Base-by-base conservation (phyloP, 129 eudicot genomes). In the Arctium minus region DNA sequence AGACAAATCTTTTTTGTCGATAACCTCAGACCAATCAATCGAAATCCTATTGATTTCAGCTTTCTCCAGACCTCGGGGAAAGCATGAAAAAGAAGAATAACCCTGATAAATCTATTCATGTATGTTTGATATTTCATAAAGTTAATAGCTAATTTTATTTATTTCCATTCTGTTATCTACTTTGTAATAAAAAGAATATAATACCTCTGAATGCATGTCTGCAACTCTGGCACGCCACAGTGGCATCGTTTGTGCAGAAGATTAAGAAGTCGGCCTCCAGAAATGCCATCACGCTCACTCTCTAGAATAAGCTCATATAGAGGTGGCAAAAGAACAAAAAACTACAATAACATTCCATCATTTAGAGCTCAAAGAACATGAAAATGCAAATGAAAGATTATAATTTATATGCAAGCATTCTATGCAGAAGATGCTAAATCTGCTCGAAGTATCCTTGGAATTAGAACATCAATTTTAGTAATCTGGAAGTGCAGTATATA, bases 171-270 rank as follows among this genome's bases (percentile, higher is more conserved):
- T 32, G 53, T 70, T 31, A 35, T 42, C 70, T 75, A 75, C 78
- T 30, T 39, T 56, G 73, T 83, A 65, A 77, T 53, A 39, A 50
- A 67, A 69, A 35, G 22, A 33, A 79, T 83, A 72, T 29, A 83
- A 85, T 81, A 93, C 99, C 99, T 91, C 84, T 91, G 99, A 73
- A 90, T 87, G 89, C 99, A 96, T 53, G 96, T 79, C 86, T 96
- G 99, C 83, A 96, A 76, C 87, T 96, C 99, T 27, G 98, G 99
- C 77, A 96, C 97, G 80, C 99, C 99, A 86, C 99, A 96, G 76
- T 96, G 99, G 88, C 96, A 89, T 86, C 99, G 87, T 76, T 93
- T 91, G 75, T 96, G 97, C 78, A 96, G 82, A 79, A 96, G 91
- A 81, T 92, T 92, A 46, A 96, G 98, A 90, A 96, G 98, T 81